A percentile compares a stretch with the other conserved stretches of the same genome.
Evolutionary conservation across 352 stramenopile species (phyloP).

Genomic region (Lagenidium giganteum): DNA sequence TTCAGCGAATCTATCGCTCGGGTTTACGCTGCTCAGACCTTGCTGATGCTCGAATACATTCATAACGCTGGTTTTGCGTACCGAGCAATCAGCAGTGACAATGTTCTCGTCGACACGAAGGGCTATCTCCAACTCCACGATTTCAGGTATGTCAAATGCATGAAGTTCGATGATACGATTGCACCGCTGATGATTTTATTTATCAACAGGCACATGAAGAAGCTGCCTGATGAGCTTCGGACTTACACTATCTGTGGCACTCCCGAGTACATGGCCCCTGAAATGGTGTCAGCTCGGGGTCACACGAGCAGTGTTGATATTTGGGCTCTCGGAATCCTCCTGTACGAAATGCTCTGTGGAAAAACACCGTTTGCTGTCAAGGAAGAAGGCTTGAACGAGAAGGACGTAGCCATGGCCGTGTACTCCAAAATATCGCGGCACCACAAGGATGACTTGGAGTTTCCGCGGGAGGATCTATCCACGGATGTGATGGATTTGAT

Average conservation of each 20-base stretch:
- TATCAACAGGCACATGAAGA: conserved; percentile 74
- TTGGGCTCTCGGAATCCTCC: conserved; percentile 80
- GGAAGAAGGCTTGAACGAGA: conserved; percentile 58
- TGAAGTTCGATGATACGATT: neutral
- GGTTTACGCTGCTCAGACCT: conserved; percentile 58
- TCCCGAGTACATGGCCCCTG: conserved; percentile 85
- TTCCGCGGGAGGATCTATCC: conserved; percentile 47
- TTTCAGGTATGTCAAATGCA: conserved; percentile 43
- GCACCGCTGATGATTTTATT: neutral
- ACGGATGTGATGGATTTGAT: conserved; percentile 51
- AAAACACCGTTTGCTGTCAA: conserved; percentile 81
- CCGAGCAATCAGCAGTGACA: conserved; percentile 83
- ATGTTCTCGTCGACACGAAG: conserved; percentile 72
- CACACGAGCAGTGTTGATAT: conserved; percentile 78
- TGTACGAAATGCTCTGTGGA: conserved; percentile 85
- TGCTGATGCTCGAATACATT: conserved; percentile 84
- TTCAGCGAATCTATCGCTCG: conserved; percentile 56
- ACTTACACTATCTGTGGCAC: conserved; percentile 88
- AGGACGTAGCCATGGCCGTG: conserved; percentile 78
- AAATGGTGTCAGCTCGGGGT: conserved; percentile 82
- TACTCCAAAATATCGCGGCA: conserved; percentile 85
- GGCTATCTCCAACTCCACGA: conserved; percentile 84
- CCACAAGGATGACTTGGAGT: conserved; percentile 54
- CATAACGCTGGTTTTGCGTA: conserved; percentile 78
- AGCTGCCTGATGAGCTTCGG: conserved; percentile 68